These are phyloP conservation scores for Sugiyamaella valdiviana DNA, from an alignment of 805 yeast genomes.

Conservation along the genomic window DNA sequence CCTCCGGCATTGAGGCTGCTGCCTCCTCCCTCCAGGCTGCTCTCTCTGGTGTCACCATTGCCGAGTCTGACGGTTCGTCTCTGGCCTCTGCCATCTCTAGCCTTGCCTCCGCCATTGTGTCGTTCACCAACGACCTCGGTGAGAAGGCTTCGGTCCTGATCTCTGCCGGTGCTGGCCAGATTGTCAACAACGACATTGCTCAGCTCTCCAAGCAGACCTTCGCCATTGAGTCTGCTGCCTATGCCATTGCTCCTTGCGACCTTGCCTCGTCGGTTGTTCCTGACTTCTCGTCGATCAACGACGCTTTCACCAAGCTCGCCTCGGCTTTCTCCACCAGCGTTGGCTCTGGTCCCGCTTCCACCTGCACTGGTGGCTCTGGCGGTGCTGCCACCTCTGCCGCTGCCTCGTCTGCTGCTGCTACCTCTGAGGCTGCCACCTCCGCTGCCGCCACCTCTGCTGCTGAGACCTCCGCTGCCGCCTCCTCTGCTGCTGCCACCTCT, in stretches of 20 bases:
- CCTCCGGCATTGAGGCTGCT: constrained; percentile 19
- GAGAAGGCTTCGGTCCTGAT: constrained; percentile 24
- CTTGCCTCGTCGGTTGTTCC: background rate
- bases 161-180: constrained; percentile 19
- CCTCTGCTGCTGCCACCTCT: constrained; percentile 12
- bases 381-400: constrained; percentile 10
- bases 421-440: constrained; percentile 10
- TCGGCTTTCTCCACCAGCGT: constrained; percentile 4
- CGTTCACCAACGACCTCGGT: constrained; percentile 18
- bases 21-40: constrained; percentile 15
- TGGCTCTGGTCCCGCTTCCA: constrained; percentile 7
- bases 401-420: constrained; percentile 12
- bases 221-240: constrained; percentile 7
- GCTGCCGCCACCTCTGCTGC: constrained; percentile 13
- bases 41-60: constrained; percentile 10
- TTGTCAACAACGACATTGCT: constrained; percentile 13
- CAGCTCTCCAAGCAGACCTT: constrained; percentile 6
- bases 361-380: constrained; percentile 6
- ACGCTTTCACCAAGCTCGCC: constrained; percentile 1
- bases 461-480: constrained; percentile 10
- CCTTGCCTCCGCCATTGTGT: constrained; percentile 9
- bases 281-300: constrained; percentile 5
- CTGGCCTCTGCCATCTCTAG: constrained; percentile 9
- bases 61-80: constrained; percentile 13
- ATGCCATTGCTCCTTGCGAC: background rate